Evolutionary conservation across 2,329 filamentous ascomycete genomes (phyloP).

Genomic region (Penicillium expansum): DNA sequence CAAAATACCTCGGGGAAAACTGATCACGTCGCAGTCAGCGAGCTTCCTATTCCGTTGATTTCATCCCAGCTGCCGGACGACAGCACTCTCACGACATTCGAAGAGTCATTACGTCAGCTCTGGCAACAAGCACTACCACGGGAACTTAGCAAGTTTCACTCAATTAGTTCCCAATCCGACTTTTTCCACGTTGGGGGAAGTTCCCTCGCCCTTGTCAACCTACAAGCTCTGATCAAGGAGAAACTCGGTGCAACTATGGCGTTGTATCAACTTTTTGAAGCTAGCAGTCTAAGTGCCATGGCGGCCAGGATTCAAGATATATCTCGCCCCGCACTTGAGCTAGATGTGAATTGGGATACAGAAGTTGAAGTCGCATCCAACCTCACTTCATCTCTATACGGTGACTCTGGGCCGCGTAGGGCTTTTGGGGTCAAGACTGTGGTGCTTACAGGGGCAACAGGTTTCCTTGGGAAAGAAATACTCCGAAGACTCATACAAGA

Average conservation of each 20-base stretch:
- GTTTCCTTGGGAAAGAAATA: constrained; percentile 23
- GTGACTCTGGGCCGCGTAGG: not conserved
- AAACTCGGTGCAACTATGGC: constrained; percentile 10
- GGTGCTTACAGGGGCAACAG: constrained; percentile 20
- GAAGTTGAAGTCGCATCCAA: constrained; percentile 9
- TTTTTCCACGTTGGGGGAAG: constrained; percentile 24
- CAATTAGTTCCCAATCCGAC: constrained; percentile 14
- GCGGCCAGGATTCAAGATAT: constrained; percentile 7
- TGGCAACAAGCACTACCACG: constrained; percentile 18
- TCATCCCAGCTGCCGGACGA: not conserved
- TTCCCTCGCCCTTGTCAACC: constrained; percentile 15
- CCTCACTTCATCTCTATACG: not conserved
- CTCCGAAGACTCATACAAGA: constrained; percentile 14
- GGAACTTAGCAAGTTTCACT: constrained; percentile 10
- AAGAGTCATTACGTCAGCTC: constrained; percentile 14
- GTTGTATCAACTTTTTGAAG: constrained; percentile 18
- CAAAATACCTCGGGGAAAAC: constrained; percentile 31
- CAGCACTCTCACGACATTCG: constrained; percentile 2
- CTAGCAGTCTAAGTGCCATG: constrained; percentile 20
- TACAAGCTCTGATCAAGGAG: constrained; percentile 17
- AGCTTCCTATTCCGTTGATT: constrained; percentile 6
- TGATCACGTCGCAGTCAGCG: constrained; percentile 20
- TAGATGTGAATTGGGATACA: constrained; percentile 13
- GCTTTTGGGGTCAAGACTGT: constrained; percentile 1
- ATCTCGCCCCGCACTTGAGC: not conserved